Percentiles rank a stretch among this genome's conserved stretches.
These are phyloP conservation scores for Trichoderma semiorbis DNA, from an alignment of 2,329 filamentous ascomycete genomes.

Conservation along the genomic window DNA sequence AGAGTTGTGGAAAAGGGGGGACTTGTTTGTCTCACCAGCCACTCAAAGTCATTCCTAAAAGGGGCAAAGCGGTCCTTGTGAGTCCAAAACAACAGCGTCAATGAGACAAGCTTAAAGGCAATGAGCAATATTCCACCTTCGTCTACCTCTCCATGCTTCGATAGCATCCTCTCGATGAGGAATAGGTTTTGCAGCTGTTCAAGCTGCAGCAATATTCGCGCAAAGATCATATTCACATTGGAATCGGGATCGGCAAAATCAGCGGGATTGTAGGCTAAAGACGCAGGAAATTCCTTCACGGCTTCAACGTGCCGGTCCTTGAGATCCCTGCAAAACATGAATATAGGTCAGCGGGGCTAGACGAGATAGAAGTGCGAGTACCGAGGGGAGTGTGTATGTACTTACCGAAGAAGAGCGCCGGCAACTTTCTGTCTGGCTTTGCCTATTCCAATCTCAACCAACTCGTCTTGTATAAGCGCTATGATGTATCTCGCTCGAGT, in stretches of 20 bases:
- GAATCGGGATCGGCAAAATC: slow-evolving; percentile 35
- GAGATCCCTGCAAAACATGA: neutral
- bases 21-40: slow-evolving; percentile 38
- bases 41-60: slow-evolving; percentile 45
- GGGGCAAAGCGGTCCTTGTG: slow-evolving; percentile 44
- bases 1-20: neutral
- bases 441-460: slow-evolving; percentile 55
- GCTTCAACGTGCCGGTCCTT: slow-evolving; percentile 2
- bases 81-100: slow-evolving; percentile 47
- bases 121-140: slow-evolving; percentile 41
- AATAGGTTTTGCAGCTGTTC: slow-evolving; percentile 56
- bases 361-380: neutral
- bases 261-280: slow-evolving; percentile 38
- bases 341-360: neutral
- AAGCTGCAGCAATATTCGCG: slow-evolving; percentile 45
- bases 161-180: slow-evolving; percentile 54
- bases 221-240: slow-evolving; percentile 36
- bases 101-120: slow-evolving; percentile 46
- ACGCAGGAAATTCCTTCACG: slow-evolving; percentile 26
- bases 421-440: slow-evolving; percentile 15
- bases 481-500: slow-evolving; percentile 46
- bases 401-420: neutral
- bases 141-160: slow-evolving; percentile 40
- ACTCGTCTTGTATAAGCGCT: slow-evolving; percentile 52
- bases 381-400: too few species aligned